Percentiles rank a stretch among this genome's conserved stretches.
Conservation (phyloP, 495 filamentous ascomycete species). For the Daldinia caldariorum region DNA sequence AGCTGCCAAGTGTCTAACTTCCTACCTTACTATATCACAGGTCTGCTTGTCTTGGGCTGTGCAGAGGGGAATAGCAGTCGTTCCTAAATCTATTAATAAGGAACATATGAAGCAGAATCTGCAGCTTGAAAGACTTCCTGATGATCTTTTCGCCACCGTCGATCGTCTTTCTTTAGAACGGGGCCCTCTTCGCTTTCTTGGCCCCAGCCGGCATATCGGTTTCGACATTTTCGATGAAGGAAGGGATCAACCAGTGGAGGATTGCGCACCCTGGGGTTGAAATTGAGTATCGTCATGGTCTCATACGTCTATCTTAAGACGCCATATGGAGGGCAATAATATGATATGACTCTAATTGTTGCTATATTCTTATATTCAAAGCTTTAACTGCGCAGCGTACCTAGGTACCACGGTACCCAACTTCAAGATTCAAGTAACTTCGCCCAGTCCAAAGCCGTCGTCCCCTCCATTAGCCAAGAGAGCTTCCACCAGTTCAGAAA, state of each 20-base stretch:
- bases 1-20: neutral
- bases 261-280: neutral
- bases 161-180: neutral
- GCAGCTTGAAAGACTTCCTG: neutral
- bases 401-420: too few relatives aligned
- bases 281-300: neutral
- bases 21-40: too few relatives aligned
- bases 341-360: too few relatives aligned
- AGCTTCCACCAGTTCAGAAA: neutral
- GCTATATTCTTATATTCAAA: too few relatives aligned
- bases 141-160: neutral
- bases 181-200: neutral
- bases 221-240: constrained; percentile 1
- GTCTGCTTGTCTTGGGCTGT: neutral
- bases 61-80: neutral
- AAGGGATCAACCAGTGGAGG: neutral
- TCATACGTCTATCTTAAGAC: too few relatives aligned
- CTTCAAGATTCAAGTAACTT: neutral
- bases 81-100: neutral
- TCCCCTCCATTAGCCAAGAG: neutral
- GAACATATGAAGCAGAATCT: neutral
- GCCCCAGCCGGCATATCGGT: neutral
- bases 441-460: neutral
- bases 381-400: too few relatives aligned
- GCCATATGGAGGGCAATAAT: too few relatives aligned